Evolutionary conservation across 768 basidiomycete genomes (phyloP).

Genomic region (Tricholoma hemisulphureum): DNA sequence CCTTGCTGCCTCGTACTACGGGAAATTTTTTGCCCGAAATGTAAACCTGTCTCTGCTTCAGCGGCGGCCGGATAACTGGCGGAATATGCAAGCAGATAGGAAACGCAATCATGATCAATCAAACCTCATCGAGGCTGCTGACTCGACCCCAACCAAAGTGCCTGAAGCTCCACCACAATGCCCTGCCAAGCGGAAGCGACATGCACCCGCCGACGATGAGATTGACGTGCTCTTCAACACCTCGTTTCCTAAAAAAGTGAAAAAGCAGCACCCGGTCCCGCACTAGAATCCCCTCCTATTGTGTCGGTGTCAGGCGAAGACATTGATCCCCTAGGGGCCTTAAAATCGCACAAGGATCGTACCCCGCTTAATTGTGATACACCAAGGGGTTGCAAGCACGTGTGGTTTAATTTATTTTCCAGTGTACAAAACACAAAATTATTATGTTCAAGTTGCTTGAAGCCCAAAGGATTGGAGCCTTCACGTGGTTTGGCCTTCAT

Average conservation of each 20-base stretch:
- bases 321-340: constrained; percentile 12
- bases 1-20: constrained; percentile 77
- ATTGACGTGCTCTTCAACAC: constrained; percentile 73
- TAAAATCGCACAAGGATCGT: constrained; percentile 26
- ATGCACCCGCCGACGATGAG: constrained; percentile 52
- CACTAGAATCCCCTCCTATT: not conserved
- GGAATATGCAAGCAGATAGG: constrained; percentile 58
- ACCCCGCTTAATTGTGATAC: no score
- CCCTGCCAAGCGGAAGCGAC: constrained; percentile 41
- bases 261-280: constrained; percentile 46
- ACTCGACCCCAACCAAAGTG: constrained; percentile 1
- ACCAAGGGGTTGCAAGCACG: no score
- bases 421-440: no score
- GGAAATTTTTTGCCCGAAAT: constrained; percentile 81
- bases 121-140: not conserved
- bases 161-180: constrained; percentile 1
- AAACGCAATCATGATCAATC: constrained; percentile 24
- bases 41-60: constrained; percentile 76
- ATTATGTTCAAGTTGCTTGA: no score
- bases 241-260: constrained; percentile 56
- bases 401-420: no score
- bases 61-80: constrained; percentile 84
- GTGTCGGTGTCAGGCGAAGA: not conserved
- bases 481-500: no score
- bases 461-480: no score